A percentile compares a stretch with the other conserved stretches of the same genome.
These are phyloP conservation scores for Plasmodium blacklocki DNA, from an alignment of 169 alveolate species.

Conservation along the genomic window DNA sequence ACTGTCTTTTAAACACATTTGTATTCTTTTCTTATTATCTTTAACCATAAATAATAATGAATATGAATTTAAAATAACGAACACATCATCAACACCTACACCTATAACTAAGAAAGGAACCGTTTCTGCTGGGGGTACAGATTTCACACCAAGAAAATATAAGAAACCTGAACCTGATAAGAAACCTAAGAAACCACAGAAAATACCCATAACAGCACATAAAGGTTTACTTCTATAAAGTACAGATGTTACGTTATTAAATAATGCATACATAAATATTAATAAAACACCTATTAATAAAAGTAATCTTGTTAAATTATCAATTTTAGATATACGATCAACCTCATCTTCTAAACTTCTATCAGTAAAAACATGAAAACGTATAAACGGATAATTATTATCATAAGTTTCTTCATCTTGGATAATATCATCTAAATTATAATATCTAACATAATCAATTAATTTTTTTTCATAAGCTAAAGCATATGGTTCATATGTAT, in stretches of 20 bases:
- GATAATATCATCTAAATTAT: constrained; percentile 35
- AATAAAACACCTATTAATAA: constrained; percentile 50
- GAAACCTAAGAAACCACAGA: constrained; percentile 87
- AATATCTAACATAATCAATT: constrained; percentile 47
- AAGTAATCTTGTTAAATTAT: constrained; percentile 34
- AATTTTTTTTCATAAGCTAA: constrained; percentile 47
- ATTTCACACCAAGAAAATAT: constrained; percentile 83
- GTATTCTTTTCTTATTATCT: constrained; percentile 84
- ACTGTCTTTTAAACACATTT: constrained; percentile 84
- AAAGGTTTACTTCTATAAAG: constrained; percentile 61
- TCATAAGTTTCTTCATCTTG: constrained; percentile 31
- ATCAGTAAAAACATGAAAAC: constrained; percentile 41
- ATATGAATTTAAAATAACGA: constrained; percentile 86
- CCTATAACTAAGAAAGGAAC: constrained; percentile 89
- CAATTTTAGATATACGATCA: constrained; percentile 52
- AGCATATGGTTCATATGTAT: constrained; percentile 58
- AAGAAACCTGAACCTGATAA: constrained; percentile 88
- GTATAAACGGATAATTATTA: constrained; percentile 13
- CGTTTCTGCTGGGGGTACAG: constrained; percentile 86
- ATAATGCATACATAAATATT: constrained; percentile 61
- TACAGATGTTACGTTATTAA: constrained; percentile 68
- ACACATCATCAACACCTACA: constrained; percentile 88
- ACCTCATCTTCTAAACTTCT: constrained; percentile 74
- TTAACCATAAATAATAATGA: constrained; percentile 82
- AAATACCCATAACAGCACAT: constrained; percentile 82